Conservation (phyloP, 495 filamentous ascomycete genomes). For the Elaphomyces granulatus region DNA sequence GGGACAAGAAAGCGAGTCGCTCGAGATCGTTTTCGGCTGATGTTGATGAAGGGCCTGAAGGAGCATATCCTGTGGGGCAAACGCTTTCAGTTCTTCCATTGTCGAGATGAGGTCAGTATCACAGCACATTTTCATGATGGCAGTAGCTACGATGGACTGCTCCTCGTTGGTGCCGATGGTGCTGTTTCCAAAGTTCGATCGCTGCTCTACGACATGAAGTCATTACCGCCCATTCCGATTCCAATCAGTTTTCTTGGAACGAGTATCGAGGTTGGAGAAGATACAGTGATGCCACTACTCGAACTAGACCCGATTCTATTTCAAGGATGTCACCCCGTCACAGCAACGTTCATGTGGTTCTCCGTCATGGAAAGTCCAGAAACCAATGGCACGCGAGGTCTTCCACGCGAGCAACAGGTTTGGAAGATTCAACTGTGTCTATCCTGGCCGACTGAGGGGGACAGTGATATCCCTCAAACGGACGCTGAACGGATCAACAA, state of each 20-base stretch:
- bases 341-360: slow-evolving; percentile 41
- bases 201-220: slow-evolving; percentile 12
- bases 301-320: slow-evolving; percentile 44
- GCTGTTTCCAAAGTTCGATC: slow-evolving; percentile 30
- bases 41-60: not conserved
- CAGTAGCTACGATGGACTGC: slow-evolving; percentile 26
- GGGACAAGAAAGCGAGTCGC: slow-evolving; percentile 1
- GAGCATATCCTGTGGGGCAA: not conserved
- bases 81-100: not conserved
- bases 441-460: slow-evolving; percentile 18
- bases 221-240: slow-evolving; percentile 1
- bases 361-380: slow-evolving; percentile 24
- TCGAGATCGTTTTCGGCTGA: not conserved
- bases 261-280: not conserved
- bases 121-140: slow-evolving; percentile 39
- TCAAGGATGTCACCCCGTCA: slow-evolving; percentile 40
- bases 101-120: slow-evolving; percentile 18
- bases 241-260: slow-evolving; percentile 4
- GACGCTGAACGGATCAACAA: not conserved
- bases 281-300: slow-evolving; percentile 25
- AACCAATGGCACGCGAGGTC: slow-evolving; percentile 7
- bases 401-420: slow-evolving; percentile 1
- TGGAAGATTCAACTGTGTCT: slow-evolving; percentile 18
- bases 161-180: slow-evolving; percentile 46
- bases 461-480: not conserved